Evolutionary conservation across 371 early-diverging fungal genomes (phyloP).

Genomic region (Rhizopus sp.): DNA sequence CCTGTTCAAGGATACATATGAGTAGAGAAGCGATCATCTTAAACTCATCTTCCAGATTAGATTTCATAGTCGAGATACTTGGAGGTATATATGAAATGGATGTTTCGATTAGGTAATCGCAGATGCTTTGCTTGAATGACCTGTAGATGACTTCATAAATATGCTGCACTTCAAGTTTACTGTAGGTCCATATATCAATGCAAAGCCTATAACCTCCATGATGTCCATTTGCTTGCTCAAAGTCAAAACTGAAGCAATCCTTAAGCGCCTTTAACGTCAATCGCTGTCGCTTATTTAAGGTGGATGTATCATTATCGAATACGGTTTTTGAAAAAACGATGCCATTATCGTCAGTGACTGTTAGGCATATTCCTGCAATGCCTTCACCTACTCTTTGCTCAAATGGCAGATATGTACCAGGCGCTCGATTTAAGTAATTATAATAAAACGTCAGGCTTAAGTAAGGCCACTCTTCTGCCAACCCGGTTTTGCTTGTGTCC

Average conservation of each 20-base stretch:
- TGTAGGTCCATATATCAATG: conserved; percentile 75
- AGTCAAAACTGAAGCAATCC: conserved; percentile 25
- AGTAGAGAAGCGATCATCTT: conserved; percentile 5
- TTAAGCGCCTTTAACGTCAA: conserved; percentile 8
- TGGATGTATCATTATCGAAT: neutral
- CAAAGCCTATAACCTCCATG: conserved; percentile 21
- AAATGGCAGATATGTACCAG: conserved; percentile 51
- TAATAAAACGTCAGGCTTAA: conserved; percentile 46
- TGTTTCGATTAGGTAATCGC: conserved; percentile 72
- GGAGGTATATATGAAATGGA: conserved; percentile 26
- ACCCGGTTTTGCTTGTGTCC: neutral
- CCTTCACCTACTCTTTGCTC: conserved; percentile 75
- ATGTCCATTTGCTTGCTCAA: conserved; percentile 7
- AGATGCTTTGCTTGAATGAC: conserved; percentile 62
- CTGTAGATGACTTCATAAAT: conserved; percentile 53
- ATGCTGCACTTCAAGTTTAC: conserved; percentile 54
- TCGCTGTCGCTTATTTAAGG: neutral
- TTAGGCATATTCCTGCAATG: conserved; percentile 58
- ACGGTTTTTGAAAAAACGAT: conserved; percentile 1
- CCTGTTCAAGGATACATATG: conserved; percentile 38
- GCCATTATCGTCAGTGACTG: conserved; percentile 14
- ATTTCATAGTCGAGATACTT: neutral
- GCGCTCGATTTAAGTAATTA: conserved; percentile 40
- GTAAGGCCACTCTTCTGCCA: conserved; percentile 20
- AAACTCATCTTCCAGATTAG: conserved; percentile 7